Conservation (phyloP, 129 eudicot species). For the Chrysanthemum seticuspe region DNA sequence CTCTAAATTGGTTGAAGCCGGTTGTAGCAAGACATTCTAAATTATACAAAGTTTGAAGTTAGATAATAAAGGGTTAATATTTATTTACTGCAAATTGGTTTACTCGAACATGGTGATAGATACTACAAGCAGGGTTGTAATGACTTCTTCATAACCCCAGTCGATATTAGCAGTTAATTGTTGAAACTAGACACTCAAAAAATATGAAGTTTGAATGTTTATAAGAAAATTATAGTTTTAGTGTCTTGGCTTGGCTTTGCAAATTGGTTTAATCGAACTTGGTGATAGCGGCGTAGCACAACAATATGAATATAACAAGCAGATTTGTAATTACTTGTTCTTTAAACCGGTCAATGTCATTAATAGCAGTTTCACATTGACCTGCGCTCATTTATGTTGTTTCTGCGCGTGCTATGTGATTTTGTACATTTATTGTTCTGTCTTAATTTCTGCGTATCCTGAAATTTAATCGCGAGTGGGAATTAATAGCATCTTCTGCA, state of each 20-base stretch:
- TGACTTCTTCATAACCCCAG: no score
- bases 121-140: no score
- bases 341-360: slow-evolving; percentile 1
- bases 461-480: slow-evolving; percentile 9
- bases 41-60: neutral
- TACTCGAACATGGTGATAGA: no score
- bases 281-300: neutral
- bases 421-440: slow-evolving; percentile 3
- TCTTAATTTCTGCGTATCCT: neutral
- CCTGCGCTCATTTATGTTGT: slow-evolving; percentile 15
- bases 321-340: slow-evolving; percentile 14
- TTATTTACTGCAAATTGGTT: no score
- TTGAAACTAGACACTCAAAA: neutral
- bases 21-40: neutral
- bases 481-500: neutral
- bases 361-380: slow-evolving; percentile 16
- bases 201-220: neutral
- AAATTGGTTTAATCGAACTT: neutral
- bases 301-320: slow-evolving; percentile 5
- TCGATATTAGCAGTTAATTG: no score
- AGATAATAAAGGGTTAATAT: neutral
- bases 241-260: neutral
- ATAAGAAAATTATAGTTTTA: neutral
- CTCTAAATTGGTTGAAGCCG: slow-evolving; percentile 21
- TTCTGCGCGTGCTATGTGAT: no score